phyloP scores from a whole-genome alignment of 495 filamentous ascomycete species.

The Haplographium delicatum region DNA sequence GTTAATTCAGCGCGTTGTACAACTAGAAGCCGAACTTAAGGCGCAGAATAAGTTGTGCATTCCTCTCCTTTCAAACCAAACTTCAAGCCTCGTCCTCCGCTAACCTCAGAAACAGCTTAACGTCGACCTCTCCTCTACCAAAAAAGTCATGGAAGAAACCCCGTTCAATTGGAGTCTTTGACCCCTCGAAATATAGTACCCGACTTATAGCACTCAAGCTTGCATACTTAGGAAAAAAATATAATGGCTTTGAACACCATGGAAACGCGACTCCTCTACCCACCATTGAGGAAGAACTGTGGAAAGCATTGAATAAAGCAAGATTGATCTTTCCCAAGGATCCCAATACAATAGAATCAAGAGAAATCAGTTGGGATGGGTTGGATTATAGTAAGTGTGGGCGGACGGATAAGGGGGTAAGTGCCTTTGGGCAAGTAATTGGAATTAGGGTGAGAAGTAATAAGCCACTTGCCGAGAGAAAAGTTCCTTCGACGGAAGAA shows the following conservation, averaged over 20 bases:
- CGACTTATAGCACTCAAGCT: conserved; percentile 87
- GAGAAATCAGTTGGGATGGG: conserved; percentile 63
- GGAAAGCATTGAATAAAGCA: conserved; percentile 78
- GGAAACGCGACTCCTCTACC: conserved; percentile 62
- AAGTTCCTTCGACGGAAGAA: neutral
- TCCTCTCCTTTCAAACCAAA: neutral
- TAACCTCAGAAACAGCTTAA: conserved; percentile 11
- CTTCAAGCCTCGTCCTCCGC: neutral
- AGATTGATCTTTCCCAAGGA: conserved; percentile 71
- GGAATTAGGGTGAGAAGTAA: conserved; percentile 75
- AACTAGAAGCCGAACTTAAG: conserved; percentile 58
- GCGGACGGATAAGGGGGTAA: conserved; percentile 86
- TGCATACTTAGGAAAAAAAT: conserved; percentile 84
- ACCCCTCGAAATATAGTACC: conserved; percentile 75
- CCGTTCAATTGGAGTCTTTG: conserved; percentile 51
- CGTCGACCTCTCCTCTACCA: conserved; percentile 5
- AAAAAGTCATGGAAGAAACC: conserved; percentile 26
- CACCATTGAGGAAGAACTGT: conserved; percentile 86
- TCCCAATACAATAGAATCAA: conserved; percentile 22
- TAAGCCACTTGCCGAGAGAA: conserved; percentile 42
- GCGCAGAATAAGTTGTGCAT: conserved; percentile 29
- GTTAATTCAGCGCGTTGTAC: conserved; percentile 58
- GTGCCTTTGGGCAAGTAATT: conserved; percentile 95
- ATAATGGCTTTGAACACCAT: conserved; percentile 88
- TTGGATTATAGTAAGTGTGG: conserved; percentile 93